Evolutionary conservation across 2,329 filamentous ascomycete species (phyloP).

Genomic region (Talaromyces sp.): DNA sequence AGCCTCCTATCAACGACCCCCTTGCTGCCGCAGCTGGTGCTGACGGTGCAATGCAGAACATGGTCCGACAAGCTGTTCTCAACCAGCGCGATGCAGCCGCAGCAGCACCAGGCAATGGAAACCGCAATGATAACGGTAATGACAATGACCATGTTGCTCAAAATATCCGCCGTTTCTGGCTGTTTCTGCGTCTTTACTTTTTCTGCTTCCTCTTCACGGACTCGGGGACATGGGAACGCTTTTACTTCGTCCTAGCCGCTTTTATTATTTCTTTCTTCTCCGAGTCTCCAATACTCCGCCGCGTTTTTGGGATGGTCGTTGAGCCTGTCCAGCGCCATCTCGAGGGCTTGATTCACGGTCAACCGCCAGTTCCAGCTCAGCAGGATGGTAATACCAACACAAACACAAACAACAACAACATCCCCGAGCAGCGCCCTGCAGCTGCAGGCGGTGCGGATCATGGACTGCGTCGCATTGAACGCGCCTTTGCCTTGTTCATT

Average conservation of each 20-base stretch:
- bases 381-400: slow-evolving; percentile 11
- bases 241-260: slow-evolving; percentile 35
- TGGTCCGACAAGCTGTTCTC: slow-evolving; percentile 28
- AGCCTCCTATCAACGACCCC: background rate
- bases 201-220: slow-evolving; percentile 57
- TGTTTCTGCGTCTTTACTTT: slow-evolving; percentile 54
- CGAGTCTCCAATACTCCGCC: slow-evolving; percentile 35
- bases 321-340: slow-evolving; percentile 41
- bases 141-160: slow-evolving; percentile 33
- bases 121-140: slow-evolving; percentile 18
- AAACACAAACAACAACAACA: background rate
- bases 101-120: background rate
- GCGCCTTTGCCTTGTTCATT: slow-evolving; percentile 57
- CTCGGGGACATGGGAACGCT: slow-evolving; percentile 42
- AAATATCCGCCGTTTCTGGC: slow-evolving; percentile 48
- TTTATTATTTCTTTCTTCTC: slow-evolving; percentile 37
- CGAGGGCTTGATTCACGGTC: slow-evolving; percentile 36
- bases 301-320: slow-evolving; percentile 29
- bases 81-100: slow-evolving; percentile 22
- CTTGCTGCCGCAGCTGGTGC: slow-evolving; percentile 12
- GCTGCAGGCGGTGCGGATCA: slow-evolving; percentile 15
- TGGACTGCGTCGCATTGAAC: slow-evolving; percentile 46
- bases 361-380: slow-evolving; percentile 10
- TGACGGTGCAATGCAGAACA: slow-evolving; percentile 24
- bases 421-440: background rate